Conservation (phyloP, 2,329 filamentous ascomycete genomes). For the Colletotrichum sansevieriae region DNA sequence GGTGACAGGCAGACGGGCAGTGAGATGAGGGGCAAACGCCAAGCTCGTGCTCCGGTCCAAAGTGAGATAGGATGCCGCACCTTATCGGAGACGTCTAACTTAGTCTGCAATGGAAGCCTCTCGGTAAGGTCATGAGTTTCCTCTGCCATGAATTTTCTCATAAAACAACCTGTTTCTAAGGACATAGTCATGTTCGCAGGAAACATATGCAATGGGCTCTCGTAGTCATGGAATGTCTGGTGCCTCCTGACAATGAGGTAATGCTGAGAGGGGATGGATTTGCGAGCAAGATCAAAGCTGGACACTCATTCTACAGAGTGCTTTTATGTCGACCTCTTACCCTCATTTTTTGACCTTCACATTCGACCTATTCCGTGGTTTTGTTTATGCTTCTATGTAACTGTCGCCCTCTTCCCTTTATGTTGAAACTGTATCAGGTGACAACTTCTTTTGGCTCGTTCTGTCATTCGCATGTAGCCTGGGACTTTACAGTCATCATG, state of each 20-base stretch:
- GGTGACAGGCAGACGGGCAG: too few relatives aligned
- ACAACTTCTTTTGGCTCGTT: too few relatives aligned
- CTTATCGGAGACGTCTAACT: constrained; percentile 7
- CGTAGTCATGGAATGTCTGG: neutral
- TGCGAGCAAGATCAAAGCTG: neutral
- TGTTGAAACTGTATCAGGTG: too few relatives aligned
- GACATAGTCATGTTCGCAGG: neutral
- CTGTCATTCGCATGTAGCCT: neutral
- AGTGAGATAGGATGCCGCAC: constrained; percentile 9
- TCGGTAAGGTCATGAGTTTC: too few relatives aligned
- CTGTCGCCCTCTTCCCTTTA: too few relatives aligned
- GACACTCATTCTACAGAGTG: neutral
- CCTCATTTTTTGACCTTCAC: neutral
- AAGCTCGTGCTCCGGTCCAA: neutral
- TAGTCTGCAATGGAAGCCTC: too few relatives aligned
- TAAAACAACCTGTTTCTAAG: neutral
- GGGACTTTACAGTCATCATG: neutral
- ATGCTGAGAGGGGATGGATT: neutral
- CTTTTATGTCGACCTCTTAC: too few relatives aligned
- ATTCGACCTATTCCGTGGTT: neutral
- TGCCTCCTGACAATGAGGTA: neutral
- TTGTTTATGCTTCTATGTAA: too few relatives aligned
- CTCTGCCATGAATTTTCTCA: too few relatives aligned
- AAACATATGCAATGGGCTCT: constrained; percentile 6
- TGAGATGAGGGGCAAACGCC: constrained; percentile 1